Conservation (phyloP, 345 rosid species). For the Syzygium aromaticum region DNA sequence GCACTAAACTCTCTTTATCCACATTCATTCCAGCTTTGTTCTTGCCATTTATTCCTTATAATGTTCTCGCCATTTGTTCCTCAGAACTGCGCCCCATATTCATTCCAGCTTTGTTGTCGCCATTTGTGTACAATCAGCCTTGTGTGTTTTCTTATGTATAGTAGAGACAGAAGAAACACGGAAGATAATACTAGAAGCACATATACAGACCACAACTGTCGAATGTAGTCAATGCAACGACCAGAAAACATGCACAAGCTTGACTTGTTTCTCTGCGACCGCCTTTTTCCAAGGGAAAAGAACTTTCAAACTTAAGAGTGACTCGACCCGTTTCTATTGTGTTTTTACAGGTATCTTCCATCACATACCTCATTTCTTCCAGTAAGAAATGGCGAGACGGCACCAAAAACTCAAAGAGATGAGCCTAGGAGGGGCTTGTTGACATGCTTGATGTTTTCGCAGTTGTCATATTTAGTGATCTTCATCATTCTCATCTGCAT, state of each 20-base stretch:
- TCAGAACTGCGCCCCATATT: neutral
- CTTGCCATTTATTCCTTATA: neutral
- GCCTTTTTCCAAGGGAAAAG: neutral
- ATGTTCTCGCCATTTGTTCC: neutral
- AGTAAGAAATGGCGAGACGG: neutral
- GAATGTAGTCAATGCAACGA: neutral
- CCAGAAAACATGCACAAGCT: neutral
- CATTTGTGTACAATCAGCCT: neutral
- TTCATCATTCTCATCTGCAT: slow-evolving; percentile 41
- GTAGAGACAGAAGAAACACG: neutral
- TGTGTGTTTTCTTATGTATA: neutral
- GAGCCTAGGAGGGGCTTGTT: neutral
- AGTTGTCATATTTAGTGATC: slow-evolving; percentile 31
- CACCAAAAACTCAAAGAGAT: neutral
- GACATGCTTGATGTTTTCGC: slow-evolving; percentile 21
- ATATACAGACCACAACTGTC: neutral
- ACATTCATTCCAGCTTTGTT: neutral
- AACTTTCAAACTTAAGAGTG: neutral
- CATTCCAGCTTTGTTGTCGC: neutral
- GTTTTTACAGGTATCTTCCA: slow-evolving; percentile 49
- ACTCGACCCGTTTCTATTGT: neutral
- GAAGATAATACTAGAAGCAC: neutral
- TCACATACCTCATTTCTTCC: slow-evolving; percentile 40
- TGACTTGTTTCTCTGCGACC: neutral
- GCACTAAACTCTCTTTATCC: neutral